These are phyloP conservation scores for Triticum aestivum DNA, from an alignment of 176 grass and related monocot species.

Conservation along the genomic window DNA sequence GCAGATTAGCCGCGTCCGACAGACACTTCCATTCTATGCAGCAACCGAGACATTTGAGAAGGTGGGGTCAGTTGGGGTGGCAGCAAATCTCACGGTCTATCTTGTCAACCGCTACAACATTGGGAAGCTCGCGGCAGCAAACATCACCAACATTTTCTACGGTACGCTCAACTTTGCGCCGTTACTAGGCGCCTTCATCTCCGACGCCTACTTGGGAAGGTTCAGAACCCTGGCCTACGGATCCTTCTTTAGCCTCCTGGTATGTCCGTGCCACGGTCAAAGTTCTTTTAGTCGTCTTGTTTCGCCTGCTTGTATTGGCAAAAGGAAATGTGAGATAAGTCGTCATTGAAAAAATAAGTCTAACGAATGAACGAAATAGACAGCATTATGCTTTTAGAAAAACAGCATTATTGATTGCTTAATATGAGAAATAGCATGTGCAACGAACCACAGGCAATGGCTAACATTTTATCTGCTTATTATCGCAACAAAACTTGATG, in stretches of 20 bases:
- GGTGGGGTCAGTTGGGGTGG: constrained; percentile 37
- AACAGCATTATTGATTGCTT: neutral
- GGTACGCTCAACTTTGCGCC: constrained; percentile 46
- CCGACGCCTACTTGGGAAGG: constrained; percentile 48
- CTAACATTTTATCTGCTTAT: neutral
- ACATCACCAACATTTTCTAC: constrained; percentile 44
- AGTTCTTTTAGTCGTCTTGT: neutral
- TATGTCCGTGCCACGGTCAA: constrained; percentile 15
- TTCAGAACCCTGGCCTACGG: constrained; percentile 45
- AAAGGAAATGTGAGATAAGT: constrained; percentile 11
- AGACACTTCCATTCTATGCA: neutral
- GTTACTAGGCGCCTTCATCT: constrained; percentile 42
- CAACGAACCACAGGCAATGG: neutral
- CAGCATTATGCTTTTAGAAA: neutral
- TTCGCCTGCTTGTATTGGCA: constrained; percentile 6
- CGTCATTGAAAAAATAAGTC: neutral
- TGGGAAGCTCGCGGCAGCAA: constrained; percentile 35
- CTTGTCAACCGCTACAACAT: constrained; percentile 39
- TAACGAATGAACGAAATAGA: neutral
- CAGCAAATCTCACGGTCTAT: constrained; percentile 50
- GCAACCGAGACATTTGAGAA: constrained; percentile 47
- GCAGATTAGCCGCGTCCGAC: too few relatives aligned
- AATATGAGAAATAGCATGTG: neutral
- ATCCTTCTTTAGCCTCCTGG: constrained; percentile 38
- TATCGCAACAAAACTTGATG: constrained; percentile 6